Evolutionary conservation across 2,329 filamentous ascomycete species (phyloP).

Genomic region (Emydomyces testavorans): DNA sequence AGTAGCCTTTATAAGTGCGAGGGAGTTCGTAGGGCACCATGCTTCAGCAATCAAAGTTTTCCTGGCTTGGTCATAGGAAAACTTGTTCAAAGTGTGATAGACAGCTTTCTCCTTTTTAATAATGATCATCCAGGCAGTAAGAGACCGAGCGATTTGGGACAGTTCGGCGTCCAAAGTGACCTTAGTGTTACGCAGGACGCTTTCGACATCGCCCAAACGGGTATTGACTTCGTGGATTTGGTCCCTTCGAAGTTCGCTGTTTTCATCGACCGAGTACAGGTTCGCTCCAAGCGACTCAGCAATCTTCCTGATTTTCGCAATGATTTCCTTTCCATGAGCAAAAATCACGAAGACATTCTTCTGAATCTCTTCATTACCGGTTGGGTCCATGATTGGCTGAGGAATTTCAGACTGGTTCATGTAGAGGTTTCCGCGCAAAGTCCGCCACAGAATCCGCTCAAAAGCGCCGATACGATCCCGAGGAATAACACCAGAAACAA

Average conservation of each 20-base stretch:
- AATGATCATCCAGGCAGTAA: slow-evolving; percentile 95
- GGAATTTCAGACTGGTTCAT: slow-evolving; percentile 99
- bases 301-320: slow-evolving; percentile 98
- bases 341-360: slow-evolving; percentile 99
- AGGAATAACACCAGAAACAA: slow-evolving; percentile 90
- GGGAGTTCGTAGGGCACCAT: slow-evolving; percentile 88
- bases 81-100: slow-evolving; percentile 88
- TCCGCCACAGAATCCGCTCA: slow-evolving; percentile 94
- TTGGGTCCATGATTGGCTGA: slow-evolving; percentile 80
- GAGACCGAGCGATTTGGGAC: slow-evolving; percentile 78
- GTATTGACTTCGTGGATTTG: slow-evolving; percentile 97
- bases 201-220: slow-evolving; percentile 78
- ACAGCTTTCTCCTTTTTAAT: slow-evolving; percentile 98
- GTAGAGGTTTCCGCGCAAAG: slow-evolving; percentile 92
- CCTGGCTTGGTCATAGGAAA: slow-evolving; percentile 89
- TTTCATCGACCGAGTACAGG: slow-evolving; percentile 94
- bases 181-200: slow-evolving; percentile 90
- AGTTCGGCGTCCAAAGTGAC: slow-evolving; percentile 86
- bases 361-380: slow-evolving; percentile 79
- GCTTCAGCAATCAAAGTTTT: slow-evolving; percentile 96
- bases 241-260: slow-evolving; percentile 84
- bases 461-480: slow-evolving; percentile 89
- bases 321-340: slow-evolving; percentile 93
- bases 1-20: slow-evolving; percentile 80
- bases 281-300: slow-evolving; percentile 94